phyloP scores from a whole-genome alignment of 2,329 filamentous ascomycete species.

The Fusarium camptoceras region DNA sequence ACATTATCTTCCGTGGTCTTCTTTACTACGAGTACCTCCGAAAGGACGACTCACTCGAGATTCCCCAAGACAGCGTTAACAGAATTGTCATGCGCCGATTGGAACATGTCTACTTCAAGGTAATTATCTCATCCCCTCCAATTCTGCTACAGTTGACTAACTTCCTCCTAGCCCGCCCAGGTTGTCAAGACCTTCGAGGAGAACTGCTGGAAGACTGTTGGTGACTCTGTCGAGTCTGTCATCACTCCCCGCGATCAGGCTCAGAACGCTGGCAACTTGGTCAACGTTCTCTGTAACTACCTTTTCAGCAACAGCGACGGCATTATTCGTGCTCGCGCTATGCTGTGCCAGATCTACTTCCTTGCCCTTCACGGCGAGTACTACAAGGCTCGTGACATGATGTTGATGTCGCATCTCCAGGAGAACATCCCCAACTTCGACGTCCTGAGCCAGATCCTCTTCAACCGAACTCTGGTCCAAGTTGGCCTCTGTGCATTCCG shows the following conservation, averaged over 20 bases:
- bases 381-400: conserved; percentile 98
- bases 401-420: conserved; percentile 99
- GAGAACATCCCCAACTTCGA: conserved; percentile 98
- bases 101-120: conserved; percentile 99
- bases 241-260: conserved; percentile 80
- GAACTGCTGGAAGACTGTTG: conserved; percentile 88
- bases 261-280: conserved; percentile 77
- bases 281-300: conserved; percentile 92
- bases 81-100: conserved; percentile 92
- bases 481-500: conserved; percentile 99
- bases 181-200: conserved; percentile 95
- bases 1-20: conserved; percentile 87
- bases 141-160: conserved; percentile 9
- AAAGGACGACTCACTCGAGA: conserved; percentile 76
- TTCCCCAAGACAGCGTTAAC: conserved; percentile 89
- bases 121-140: conserved; percentile 51
- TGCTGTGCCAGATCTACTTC: conserved; percentile 99
- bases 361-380: conserved; percentile 97
- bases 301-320: conserved; percentile 95
- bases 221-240: conserved; percentile 75
- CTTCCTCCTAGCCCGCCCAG: conserved; percentile 75
- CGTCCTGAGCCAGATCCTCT: conserved; percentile 96
- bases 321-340: conserved; percentile 94
- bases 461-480: conserved; percentile 97
- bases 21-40: conserved; percentile 88